Percentiles rank a stretch among this genome's conserved stretches.
These are phyloP conservation scores for Yamadazyma philogaea DNA, from an alignment of 805 yeast genomes.

Conservation along the genomic window DNA sequence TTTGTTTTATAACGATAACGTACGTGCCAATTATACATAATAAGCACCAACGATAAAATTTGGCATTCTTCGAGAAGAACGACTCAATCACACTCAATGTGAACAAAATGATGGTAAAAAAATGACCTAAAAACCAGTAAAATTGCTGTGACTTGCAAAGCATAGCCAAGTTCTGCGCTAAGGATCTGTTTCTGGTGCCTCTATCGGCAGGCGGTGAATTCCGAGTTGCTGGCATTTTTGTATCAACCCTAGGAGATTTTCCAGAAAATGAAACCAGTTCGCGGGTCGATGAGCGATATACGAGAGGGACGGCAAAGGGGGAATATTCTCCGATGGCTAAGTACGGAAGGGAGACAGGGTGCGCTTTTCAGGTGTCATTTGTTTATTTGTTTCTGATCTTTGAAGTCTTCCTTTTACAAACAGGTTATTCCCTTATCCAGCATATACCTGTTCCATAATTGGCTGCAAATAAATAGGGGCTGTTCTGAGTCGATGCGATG, in stretches of 20 bases:
- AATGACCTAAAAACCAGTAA: conserved; percentile 68
- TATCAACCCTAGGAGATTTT: background rate
- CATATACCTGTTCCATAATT: too few species aligned
- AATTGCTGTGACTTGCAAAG: conserved; percentile 51
- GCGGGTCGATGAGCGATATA: background rate
- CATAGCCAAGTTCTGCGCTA: background rate
- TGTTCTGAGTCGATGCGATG: too few species aligned
- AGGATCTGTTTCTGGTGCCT: background rate
- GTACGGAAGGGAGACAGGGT: too few species aligned
- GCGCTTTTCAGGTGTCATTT: too few species aligned
- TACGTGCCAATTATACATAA: conserved; percentile 58
- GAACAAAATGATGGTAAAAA: conserved; percentile 45
- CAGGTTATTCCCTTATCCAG: too few species aligned
- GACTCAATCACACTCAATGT: conserved; percentile 38
- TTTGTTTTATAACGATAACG: conserved; percentile 58
- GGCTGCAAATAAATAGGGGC: conserved; percentile 4
- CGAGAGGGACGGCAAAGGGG: background rate
- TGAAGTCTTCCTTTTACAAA: background rate
- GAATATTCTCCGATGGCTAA: too few species aligned
- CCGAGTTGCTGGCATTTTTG: conserved; percentile 2
- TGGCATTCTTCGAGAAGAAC: conserved; percentile 32
- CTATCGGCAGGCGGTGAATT: background rate
- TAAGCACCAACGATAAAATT: conserved; percentile 35
- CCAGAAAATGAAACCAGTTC: background rate
- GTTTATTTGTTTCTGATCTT: background rate